Base-by-base conservation (phyloP, 139 green algal genomes). In the Haematococcus lacustris region DNA sequence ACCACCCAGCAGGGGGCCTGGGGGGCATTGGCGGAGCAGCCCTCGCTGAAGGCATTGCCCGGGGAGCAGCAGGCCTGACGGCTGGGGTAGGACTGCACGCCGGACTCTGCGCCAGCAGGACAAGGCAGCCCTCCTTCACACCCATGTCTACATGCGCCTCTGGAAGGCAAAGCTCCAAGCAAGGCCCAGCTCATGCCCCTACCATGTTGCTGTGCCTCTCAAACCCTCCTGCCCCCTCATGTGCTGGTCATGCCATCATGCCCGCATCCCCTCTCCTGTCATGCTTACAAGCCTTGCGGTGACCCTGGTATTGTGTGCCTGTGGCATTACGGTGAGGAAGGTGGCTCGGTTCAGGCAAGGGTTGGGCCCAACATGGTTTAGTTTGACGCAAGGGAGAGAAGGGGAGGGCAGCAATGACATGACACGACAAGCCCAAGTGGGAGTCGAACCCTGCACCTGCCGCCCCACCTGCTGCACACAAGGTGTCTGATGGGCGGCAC, bases 41-140 rank as follows among this genome's bases (percentile, higher is more conserved):
- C 75, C 64, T 83, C 79, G 0, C 30, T 1, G 61, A 83, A 87
- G 23, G 77, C 75, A 23, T 28, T 72, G 17, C 72, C 68, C 6
- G 62, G 64, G 35, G 72, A 40, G 61, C 82, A 87, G 75, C 82
- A 87, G 25, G 68, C 73, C 0, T 68, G 73, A 57, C 71, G 57
- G 30, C 25, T 73, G 1, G 64, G 23, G 63, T 73, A 87, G 0
- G 65, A 61, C 61, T 82, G 75, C 17, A 81, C 66, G 3, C 75
- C 75, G 40, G 72, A 67, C 23, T 70, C 77, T 83, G 68, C 43
- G 35, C 2, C 37, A 68, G 30, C 23, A 68, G 62, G 13, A 32
- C 59, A 66, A 38, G 59, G 25, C 26, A n/a, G 17, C 23, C 9
- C 26, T 37, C 6, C 59, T 66, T 6, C 25, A 13, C 23, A 38